Evolutionary conservation across 345 rosid species (phyloP), one percentile per base, ranked within the genome.

Genomic region (Geranium brycei): DNA sequence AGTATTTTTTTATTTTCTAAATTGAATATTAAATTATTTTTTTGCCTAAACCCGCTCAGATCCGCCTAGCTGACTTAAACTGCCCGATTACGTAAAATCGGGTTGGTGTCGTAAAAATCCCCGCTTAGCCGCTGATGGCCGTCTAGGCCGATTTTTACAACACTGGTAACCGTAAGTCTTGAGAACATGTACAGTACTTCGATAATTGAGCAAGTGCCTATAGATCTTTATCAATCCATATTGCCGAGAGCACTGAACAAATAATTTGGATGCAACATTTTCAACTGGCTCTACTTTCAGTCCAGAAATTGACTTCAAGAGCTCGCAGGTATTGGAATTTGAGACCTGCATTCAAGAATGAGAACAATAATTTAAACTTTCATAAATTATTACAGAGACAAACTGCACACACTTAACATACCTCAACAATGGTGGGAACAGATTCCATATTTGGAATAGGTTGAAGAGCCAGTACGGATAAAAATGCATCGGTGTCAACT

Each of bases 221-320:
- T 93, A 89, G 74, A 93, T 93, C 84, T 89, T 93, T 78, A 89
- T 83, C 60, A 92, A 91, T 38, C 95, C 87, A 62, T 83, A 81
- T 71, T 92, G 99, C 65, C 99, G 91, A 72, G 96, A 89, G 76
- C 99, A 92, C 64, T 92, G 99, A 68, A 92, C 99, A 77, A 92
- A 86, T 72, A 92, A 82, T 78, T 92, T 92, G 70, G 99, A 87
- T 31, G 96, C 80, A 47, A 81, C 88, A 66, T 82, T 89, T 76
- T 92, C 99, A 53, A 92, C 91, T 14, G 97, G 95, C 75, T 80
- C 96, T 62, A 92, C 87, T 79, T 86, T 89, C 82, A 92, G 31
- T 68, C 95, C 96, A 5, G 87, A 81, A 66, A 89, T 85, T 23
- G 95, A 86, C 75, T 92, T 89, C 68, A 92, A 72, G 69, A 92